phyloP scores from a whole-genome alignment of 768 basidiomycete species.

The Inosperma sp. region DNA sequence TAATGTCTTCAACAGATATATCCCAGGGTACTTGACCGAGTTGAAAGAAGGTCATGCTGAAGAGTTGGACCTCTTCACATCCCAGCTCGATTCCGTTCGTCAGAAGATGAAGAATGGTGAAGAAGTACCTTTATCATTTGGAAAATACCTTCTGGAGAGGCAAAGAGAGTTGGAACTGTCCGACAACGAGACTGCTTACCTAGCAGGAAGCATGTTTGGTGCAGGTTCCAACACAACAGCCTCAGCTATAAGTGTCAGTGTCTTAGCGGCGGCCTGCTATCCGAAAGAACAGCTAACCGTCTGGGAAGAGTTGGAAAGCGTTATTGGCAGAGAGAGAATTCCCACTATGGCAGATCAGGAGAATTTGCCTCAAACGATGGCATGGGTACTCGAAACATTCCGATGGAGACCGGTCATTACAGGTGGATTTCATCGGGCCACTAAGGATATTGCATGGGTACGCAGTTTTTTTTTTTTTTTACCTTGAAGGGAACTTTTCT shows the following conservation, averaged over 20 bases:
- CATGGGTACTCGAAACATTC: slow-evolving; percentile 45
- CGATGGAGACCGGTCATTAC: slow-evolving; percentile 49
- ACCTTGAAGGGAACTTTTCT: background rate
- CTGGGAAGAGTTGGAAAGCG: slow-evolving; percentile 49
- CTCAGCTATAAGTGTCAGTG: slow-evolving; percentile 47
- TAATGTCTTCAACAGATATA: slow-evolving; percentile 28
- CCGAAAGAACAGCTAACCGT: slow-evolving; percentile 49
- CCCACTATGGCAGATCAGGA: slow-evolving; percentile 39
- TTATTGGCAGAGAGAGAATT: slow-evolving; percentile 44
- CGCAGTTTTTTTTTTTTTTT: slow-evolving; percentile 6
- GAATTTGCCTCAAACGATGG: slow-evolving; percentile 39
- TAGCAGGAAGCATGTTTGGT: slow-evolving; percentile 62
- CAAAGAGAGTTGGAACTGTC: slow-evolving; percentile 50
- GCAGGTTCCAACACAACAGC: slow-evolving; percentile 63
- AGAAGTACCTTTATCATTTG: slow-evolving; percentile 44
- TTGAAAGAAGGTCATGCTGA: slow-evolving; percentile 51
- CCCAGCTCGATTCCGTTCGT: background rate
- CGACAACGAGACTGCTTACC: slow-evolving; percentile 54
- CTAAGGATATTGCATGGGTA: slow-evolving; percentile 60
- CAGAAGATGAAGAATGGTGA: slow-evolving; percentile 15
- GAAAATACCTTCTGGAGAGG: slow-evolving; percentile 51
- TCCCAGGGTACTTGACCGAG: slow-evolving; percentile 59
- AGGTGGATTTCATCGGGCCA: slow-evolving; percentile 59
- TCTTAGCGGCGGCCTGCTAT: slow-evolving; percentile 53
- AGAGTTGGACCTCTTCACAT: slow-evolving; percentile 51